Percentiles rank a stretch among this genome's conserved stretches.
These are phyloP conservation scores for Hamamelis virginiana DNA, from an alignment of 164 flowering plant genomes.

Conservation along the genomic window DNA sequence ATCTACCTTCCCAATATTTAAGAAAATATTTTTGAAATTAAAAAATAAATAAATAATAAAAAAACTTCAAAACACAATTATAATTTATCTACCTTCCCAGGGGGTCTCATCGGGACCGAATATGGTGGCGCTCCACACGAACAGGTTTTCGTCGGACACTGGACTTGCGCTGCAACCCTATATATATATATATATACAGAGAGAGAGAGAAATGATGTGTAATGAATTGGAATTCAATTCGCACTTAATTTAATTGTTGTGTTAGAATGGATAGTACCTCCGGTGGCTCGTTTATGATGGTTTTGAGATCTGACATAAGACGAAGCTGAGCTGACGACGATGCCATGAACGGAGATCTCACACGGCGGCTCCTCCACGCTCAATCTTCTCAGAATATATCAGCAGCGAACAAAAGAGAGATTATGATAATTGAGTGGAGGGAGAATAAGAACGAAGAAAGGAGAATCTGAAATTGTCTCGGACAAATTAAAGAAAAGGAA, in stretches of 20 bases:
- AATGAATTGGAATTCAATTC: no score
- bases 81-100: constrained; percentile 41
- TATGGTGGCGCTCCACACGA: constrained; percentile 58
- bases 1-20: constrained; percentile 39
- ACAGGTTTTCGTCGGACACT: constrained; percentile 41
- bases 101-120: constrained; percentile 60
- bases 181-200: not conserved
- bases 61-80: not conserved
- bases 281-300: constrained; percentile 53
- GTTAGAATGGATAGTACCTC: constrained; percentile 30
- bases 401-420: no score
- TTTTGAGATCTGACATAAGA: constrained; percentile 57
- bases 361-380: no score
- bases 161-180: constrained; percentile 66
- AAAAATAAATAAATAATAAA: constrained; percentile 3
- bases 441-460: no score
- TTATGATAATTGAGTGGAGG: no score
- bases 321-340: constrained; percentile 51
- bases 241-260: no score
- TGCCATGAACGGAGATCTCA: not conserved
- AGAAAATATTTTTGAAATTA: not conserved
- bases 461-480: no score
- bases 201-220: no score
- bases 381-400: no score
- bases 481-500: no score